phyloP scores from a whole-genome alignment of 257 asterid species.

The Solanum sitiens region DNA sequence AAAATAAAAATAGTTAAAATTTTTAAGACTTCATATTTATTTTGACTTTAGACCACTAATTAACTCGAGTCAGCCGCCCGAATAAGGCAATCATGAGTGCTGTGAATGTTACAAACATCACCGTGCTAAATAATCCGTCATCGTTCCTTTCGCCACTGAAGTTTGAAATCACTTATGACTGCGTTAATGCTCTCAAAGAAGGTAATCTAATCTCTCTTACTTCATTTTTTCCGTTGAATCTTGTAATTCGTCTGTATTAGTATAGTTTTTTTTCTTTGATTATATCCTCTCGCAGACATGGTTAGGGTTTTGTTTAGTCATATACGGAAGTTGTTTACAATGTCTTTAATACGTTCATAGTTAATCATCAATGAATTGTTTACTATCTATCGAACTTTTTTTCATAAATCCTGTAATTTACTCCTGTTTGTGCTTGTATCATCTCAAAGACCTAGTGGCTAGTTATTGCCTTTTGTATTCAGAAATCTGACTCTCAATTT shows the following conservation, averaged over 20 bases:
- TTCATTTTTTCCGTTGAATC: neutral
- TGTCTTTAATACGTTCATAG: neutral
- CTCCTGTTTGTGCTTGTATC: neutral
- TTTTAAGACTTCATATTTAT: neutral
- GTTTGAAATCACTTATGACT: conserved; percentile 95
- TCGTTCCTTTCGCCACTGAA: conserved; percentile 71
- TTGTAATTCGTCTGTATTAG: neutral
- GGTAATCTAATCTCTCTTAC: conserved; percentile 30
- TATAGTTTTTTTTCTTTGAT: neutral
- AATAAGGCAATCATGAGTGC: conserved; percentile 52
- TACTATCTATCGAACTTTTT: neutral
- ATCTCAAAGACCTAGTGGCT: neutral
- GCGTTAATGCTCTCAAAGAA: conserved; percentile 78
- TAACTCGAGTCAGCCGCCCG: too few relatives aligned
- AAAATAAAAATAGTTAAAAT: fast-evolving
- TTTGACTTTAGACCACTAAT: neutral
- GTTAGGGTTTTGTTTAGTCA: neutral
- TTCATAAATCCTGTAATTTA: neutral
- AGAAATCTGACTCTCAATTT: neutral
- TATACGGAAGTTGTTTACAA: neutral
- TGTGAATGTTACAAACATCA: conserved; percentile 75
- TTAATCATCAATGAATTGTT: neutral
- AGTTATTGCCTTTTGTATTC: neutral
- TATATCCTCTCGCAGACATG: neutral
- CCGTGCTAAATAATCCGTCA: conserved; percentile 91